Evolutionary conservation across 2,329 filamentous ascomycete species (phyloP), one percentile per base, ranked within the genome.

Genomic region (Nothopassalora personata): DNA sequence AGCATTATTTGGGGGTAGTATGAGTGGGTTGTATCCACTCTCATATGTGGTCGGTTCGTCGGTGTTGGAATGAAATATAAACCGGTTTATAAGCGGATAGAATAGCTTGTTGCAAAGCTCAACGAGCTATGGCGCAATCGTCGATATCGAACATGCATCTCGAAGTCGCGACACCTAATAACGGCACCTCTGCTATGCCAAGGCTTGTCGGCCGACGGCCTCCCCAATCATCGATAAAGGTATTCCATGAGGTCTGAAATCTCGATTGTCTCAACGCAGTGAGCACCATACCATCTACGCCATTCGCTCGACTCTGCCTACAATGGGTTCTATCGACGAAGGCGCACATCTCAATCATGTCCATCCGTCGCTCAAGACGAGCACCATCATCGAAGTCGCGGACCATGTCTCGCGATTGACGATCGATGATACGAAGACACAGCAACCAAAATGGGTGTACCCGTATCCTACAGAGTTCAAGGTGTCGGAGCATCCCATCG

Each of bases 381-480:
- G 56, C 31, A 61, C 61, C 11, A 36, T 58, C 8, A 50, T 62
- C 18, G 59, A 60, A 43, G 50, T 57, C 3, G 52, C 50, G 31
- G 39, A 56, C 48, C 56, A 57, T 18, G 27, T 33, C 27, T 51
- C 49, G 15, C 9, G 13, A 19, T 5, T 34, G 18, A 5, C 28
- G 7, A 33, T 51, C 49, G 27, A 51, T 31, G 49, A 51, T 18
- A 19, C 15, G 28, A 19, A 51, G 30, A 10, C 49, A 18, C 15
- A 51, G 10, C 49, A 51, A 18, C 27, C n/a, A 10, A 57, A 58
- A 34, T 68, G 67, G 64, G 58, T 61, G 1, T 68, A 68, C 53
- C 68, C 68, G 23, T 64, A 66, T 56, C 67, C 66, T 6, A 70
- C 69, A 7, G 57, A 68, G 30, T 70, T 71, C 61, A 64, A 67